These are phyloP conservation scores for Xerocomus brunneocitrinus DNA, from an alignment of 768 basidiomycete species.

Conservation along the genomic window DNA sequence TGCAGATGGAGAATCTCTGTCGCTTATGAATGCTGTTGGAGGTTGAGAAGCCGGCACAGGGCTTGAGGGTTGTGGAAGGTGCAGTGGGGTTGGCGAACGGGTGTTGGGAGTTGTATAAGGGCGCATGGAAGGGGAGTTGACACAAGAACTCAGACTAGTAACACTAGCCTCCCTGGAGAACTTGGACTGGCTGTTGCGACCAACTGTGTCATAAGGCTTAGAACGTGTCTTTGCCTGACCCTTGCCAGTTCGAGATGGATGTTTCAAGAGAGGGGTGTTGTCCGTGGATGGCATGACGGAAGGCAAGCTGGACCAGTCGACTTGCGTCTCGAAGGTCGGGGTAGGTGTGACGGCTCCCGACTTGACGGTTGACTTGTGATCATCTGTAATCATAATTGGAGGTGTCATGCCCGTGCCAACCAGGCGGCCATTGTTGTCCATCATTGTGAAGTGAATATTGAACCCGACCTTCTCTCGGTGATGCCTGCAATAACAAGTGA, in stretches of 20 bases:
- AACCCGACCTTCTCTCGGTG: conserved; percentile 97
- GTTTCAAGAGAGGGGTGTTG: conserved; percentile 42
- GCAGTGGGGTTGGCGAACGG: conserved; percentile 30
- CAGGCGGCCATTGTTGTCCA: conserved; percentile 71
- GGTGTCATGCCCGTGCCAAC: conserved; percentile 79
- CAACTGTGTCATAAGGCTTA: conserved; percentile 61
- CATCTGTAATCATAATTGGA: conserved; percentile 98
- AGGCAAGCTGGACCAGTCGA: conserved; percentile 48
- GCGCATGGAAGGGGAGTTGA: conserved; percentile 38
- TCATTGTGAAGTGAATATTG: conserved; percentile 82
- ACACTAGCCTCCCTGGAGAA: conserved; percentile 55
- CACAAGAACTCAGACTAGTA: conserved; percentile 46
- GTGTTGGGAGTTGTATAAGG: conserved; percentile 32
- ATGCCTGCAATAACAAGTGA: conserved; percentile 98
- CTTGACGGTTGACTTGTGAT: conserved; percentile 79
- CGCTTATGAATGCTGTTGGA: background rate
- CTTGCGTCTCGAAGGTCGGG: conserved; percentile 37
- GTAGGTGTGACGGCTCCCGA: conserved; percentile 25
- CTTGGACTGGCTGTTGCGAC: conserved; percentile 35
- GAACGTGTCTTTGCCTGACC: conserved; percentile 52
- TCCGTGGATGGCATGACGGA: conserved; percentile 24
- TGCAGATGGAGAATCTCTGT: conserved; percentile 3
- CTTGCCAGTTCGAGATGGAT: conserved; percentile 42
- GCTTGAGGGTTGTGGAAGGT: conserved; percentile 14
- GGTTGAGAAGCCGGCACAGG: conserved; percentile 11